Base-by-base conservation (phyloP, 306 rosid genomes). In the Lablab purpureus region DNA sequence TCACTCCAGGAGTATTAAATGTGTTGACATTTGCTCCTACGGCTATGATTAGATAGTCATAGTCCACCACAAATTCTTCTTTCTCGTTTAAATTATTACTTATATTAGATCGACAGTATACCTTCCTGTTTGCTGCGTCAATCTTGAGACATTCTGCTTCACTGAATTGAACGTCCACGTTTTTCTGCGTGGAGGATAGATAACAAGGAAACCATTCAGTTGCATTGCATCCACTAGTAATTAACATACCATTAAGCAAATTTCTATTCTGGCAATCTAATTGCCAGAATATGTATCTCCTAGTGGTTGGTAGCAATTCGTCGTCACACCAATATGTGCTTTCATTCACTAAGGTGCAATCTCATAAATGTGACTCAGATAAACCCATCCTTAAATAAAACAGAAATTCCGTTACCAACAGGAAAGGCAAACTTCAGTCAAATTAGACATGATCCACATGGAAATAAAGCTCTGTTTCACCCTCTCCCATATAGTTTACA, bases 11-110 rank as follows among this genome's bases (percentile, higher is more conserved):
- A 80, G 99, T 95, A 71, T 95, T 95, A 80, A 95, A 95, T 60
- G 99, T 95, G 81, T 95, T 95, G 72, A 95, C 99, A 86, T 87
- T 89, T 40, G 99, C 99, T 60, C 99, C 99, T 21, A 93, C 91
- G 1, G 88, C 86, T 77, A 95, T 74, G 81, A 95, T 83, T 32
- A 95, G 92, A 91, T 81, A 91, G 86, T 95, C 99, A 66, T 91
- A 95, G 85, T 93, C 96, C 82, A 95, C 84, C 2, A 87, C 85
- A 75, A 95, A 91, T 76, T 91, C 99, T 43, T 88, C 88, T 74
- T 85, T 77, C 58, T 84, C 98, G 41, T 91, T 79, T 84, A 67
- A 75, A 74, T 89, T 84, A 76, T 81, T 84, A 56, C 73, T 80
- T 65, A 75, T 84, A 60, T 78, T 87, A 66, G 99, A 87, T 49